A percentile compares a stretch with the other conserved stretches of the same genome.
These are phyloP conservation scores for Straminergon stramineum DNA, from an alignment of 225 moss, liverwort and hornwort genomes.

Conservation along the genomic window DNA sequence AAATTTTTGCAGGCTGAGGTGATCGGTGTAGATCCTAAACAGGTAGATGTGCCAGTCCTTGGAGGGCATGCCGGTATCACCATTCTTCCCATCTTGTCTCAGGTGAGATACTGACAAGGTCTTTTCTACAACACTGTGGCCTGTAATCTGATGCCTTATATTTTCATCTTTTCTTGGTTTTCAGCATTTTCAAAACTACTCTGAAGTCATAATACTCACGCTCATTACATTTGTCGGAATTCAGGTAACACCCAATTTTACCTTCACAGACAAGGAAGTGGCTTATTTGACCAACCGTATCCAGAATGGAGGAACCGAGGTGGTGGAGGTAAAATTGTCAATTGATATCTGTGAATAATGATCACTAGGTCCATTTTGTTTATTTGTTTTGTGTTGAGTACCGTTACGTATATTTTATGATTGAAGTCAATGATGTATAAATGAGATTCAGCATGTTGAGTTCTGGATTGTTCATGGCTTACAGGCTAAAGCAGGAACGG, in stretches of 20 bases:
- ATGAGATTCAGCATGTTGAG: neutral
- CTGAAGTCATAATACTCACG: neutral
- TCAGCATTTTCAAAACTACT: neutral
- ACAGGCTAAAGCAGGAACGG: constrained; percentile 97
- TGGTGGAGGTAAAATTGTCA: constrained; percentile 71
- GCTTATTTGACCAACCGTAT: constrained; percentile 90
- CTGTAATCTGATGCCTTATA: neutral
- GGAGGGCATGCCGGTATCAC: constrained; percentile 98
- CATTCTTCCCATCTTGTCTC: constrained; percentile 90
- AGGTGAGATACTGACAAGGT: constrained; percentile 35
- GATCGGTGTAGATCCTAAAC: constrained; percentile 66
- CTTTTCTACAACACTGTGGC: neutral
- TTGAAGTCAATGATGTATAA: neutral
- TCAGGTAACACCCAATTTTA: constrained; percentile 43
- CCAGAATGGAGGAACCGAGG: constrained; percentile 99
- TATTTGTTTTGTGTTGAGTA: neutral
- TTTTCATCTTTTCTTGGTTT: neutral
- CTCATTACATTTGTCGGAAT: neutral
- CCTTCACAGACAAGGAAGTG: constrained; percentile 77
- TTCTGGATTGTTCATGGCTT: constrained; percentile 9
- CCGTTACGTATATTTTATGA: neutral
- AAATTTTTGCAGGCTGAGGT: constrained; percentile 46
- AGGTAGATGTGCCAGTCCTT: constrained; percentile 82
- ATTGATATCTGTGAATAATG: neutral
- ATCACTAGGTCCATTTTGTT: neutral